Evolutionary conservation across 768 basidiomycete genomes (phyloP).

Genomic region (Suillus placidus): DNA sequence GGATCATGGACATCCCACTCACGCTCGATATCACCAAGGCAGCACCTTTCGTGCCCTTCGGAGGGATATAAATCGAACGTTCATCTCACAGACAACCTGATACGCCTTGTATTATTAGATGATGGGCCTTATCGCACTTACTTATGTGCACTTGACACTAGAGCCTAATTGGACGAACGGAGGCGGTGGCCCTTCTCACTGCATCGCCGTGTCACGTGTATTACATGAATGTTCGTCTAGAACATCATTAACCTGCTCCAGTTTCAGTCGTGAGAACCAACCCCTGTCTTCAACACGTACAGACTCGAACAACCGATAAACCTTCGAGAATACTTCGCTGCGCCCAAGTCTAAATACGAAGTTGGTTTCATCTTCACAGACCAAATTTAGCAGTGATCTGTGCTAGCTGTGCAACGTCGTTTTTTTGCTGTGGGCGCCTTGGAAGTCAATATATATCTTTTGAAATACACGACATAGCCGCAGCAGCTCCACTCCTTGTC

Average conservation of each 20-base stretch:
- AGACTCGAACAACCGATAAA: background rate
- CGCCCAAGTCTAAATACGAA: background rate
- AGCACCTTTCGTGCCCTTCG: background rate
- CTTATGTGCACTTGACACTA: background rate
- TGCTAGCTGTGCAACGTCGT: background rate
- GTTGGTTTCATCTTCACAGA: too few relatives aligned
- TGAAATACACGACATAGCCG: background rate
- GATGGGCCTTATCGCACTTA: slow-evolving; percentile 1
- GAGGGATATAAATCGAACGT: background rate
- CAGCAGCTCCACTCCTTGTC: background rate
- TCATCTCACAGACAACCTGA: background rate
- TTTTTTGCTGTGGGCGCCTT: background rate
- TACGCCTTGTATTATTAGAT: background rate
- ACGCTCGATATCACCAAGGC: slow-evolving; percentile 13
- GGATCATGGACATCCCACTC: slow-evolving; percentile 59
- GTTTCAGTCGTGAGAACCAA: background rate
- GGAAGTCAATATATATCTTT: background rate
- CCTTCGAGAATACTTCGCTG: background rate
- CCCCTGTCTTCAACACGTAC: background rate
- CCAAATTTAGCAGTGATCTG: background rate
- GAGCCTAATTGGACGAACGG: background rate
- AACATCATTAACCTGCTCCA: background rate
- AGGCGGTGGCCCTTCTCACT: background rate
- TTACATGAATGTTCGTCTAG: background rate
- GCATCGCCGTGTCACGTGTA: background rate